Conservation (phyloP, 1,284 basidiomycete genomes). For the Ustilago trichophora region DNA sequence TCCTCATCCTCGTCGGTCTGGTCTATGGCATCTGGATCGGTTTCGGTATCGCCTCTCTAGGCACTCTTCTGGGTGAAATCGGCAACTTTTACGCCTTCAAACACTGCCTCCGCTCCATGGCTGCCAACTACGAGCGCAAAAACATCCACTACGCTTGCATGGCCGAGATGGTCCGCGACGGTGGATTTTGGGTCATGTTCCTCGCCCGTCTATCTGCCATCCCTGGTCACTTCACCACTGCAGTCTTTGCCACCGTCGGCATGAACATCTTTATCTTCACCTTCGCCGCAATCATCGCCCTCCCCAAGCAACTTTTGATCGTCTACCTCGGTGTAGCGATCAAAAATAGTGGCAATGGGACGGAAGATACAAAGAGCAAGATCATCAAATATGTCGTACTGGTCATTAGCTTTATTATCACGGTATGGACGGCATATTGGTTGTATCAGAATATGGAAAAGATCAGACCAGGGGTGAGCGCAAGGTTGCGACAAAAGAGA, state of each 20-base stretch:
- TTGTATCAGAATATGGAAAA: constrained; percentile 79
- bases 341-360: constrained; percentile 42
- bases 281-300: constrained; percentile 76
- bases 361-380: constrained; percentile 57
- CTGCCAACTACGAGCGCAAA: constrained; percentile 76
- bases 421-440: constrained; percentile 82
- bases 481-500: constrained; percentile 74
- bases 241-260: constrained; percentile 78
- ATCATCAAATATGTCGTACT: constrained; percentile 64
- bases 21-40: constrained; percentile 68
- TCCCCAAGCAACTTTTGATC: constrained; percentile 74
- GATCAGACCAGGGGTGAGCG: constrained; percentile 74
- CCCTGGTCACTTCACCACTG: constrained; percentile 75
- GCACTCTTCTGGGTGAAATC: constrained; percentile 60
- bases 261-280: constrained; percentile 78
- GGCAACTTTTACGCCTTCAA: constrained; percentile 71
- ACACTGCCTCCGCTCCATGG: constrained; percentile 73
- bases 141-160: constrained; percentile 80
- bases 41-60: constrained; percentile 58
- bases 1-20: constrained; percentile 79
- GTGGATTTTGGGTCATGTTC: constrained; percentile 73
- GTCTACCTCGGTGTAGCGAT: constrained; percentile 64
- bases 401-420: constrained; percentile 71
- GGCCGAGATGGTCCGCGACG: constrained; percentile 78
- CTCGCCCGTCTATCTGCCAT: constrained; percentile 60